Evolutionary conservation across 371 early-diverging fungal genomes (phyloP).

Genomic region (Syncephalastrum monosporum): DNA sequence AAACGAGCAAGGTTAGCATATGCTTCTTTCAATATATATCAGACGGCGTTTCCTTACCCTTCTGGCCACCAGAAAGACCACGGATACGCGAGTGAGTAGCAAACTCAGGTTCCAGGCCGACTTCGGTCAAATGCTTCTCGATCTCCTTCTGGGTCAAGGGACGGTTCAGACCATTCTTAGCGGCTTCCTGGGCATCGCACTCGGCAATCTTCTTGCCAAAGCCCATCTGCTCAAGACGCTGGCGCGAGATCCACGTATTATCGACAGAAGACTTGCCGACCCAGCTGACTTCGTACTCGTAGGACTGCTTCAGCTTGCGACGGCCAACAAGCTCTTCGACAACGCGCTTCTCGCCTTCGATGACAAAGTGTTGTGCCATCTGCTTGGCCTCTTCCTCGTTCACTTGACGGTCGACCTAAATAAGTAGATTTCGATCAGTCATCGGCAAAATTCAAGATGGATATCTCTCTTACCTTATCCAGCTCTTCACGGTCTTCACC

Average conservation of each 20-base stretch:
- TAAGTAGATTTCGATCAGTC: no score
- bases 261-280: constrained; percentile 60
- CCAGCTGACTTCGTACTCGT: constrained; percentile 69
- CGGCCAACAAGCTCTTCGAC: constrained; percentile 64
- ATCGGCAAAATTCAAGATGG: no score
- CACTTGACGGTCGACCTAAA: constrained; percentile 50
- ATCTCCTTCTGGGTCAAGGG: constrained; percentile 67
- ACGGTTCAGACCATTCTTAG: constrained; percentile 63
- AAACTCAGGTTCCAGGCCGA: constrained; percentile 72
- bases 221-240: constrained; percentile 68
- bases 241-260: constrained; percentile 73
- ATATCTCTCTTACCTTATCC: constrained; percentile 33
- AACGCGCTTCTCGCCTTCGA: constrained; percentile 64
- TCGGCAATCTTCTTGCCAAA: constrained; percentile 67
- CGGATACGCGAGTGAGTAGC: constrained; percentile 82
- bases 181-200: constrained; percentile 66
- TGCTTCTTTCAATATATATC: no score
- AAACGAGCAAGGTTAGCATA: no score
- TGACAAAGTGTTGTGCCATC: constrained; percentile 60
- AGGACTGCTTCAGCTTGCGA: constrained; percentile 70
- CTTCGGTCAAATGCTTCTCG: constrained; percentile 68
- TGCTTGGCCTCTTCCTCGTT: constrained; percentile 65
- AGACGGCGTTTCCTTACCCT: constrained; percentile 23
- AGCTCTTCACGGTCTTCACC: constrained; percentile 83
- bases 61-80: constrained; percentile 91